Evolutionary conservation across 2,329 filamentous ascomycete genomes (phyloP).

Genomic region (Trichoderma endophyticum): DNA sequence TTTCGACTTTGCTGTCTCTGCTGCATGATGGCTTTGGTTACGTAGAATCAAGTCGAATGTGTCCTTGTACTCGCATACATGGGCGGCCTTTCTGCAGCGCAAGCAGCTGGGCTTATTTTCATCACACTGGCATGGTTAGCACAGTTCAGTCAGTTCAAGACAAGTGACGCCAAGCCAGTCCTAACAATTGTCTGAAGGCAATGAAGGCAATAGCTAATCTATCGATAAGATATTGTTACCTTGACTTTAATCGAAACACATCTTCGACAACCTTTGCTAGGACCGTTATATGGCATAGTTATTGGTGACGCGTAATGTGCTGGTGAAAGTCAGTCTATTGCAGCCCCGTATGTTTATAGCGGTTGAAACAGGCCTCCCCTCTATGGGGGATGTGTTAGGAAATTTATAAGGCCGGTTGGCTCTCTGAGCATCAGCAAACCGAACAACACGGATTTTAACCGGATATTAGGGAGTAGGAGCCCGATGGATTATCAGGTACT

Average conservation of each 20-base stretch:
- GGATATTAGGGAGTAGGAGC: background rate
- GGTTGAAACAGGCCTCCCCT: no score
- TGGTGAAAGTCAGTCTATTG: background rate
- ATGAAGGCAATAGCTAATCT: no score
- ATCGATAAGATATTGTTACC: background rate
- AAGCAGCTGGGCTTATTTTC: background rate
- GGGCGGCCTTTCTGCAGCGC: background rate
- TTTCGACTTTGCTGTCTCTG: background rate
- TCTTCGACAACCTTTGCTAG: background rate
- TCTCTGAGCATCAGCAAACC: background rate
- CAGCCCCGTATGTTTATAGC: background rate
- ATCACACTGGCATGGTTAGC: background rate
- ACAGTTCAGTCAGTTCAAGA: background rate
- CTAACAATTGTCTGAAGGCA: no score
- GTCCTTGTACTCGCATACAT: background rate
- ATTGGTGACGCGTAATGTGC: background rate
- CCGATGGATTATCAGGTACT: no score
- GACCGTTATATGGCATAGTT: background rate
- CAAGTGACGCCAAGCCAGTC: background rate
- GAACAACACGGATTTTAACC: background rate
- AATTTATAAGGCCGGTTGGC: background rate
- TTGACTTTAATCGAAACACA: background rate
- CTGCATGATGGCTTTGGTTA: background rate
- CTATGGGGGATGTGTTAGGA: background rate
- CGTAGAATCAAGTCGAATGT: background rate